Percentiles rank a stretch among this genome's conserved stretches.
Conservation (phyloP, 331 rosid species). For the Quercus lobata region DNA sequence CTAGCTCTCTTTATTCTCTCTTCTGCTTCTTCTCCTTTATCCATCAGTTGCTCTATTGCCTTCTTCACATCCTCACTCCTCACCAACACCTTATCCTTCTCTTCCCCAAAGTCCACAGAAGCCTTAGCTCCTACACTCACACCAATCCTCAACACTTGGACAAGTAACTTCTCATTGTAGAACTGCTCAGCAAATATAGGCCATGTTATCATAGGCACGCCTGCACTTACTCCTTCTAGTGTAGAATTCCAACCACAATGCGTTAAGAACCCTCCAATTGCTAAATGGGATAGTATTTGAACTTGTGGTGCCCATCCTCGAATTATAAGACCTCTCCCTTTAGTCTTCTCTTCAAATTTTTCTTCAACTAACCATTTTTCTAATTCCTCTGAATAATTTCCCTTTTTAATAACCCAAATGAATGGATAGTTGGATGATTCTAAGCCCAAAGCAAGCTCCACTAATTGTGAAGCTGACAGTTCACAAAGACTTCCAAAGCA, state of each 20-base stretch:
- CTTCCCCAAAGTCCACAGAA: conserved; percentile 23
- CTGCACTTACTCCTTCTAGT: conserved; percentile 35
- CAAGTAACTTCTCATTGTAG: conserved; percentile 30
- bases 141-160: conserved; percentile 33
- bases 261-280: conserved; percentile 41
- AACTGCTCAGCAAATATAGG: conserved; percentile 48
- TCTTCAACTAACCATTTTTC: conserved; percentile 31
- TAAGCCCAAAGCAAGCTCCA: conserved; percentile 35
- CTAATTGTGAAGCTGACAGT: conserved; percentile 5
- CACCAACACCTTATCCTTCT: conserved; percentile 21
- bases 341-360: conserved; percentile 30
- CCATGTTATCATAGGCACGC: conserved; percentile 53
- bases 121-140: conserved; percentile 34
- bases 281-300: conserved; percentile 31
- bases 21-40: conserved; percentile 18
- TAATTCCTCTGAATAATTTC: conserved; percentile 16
- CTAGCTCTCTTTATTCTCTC: conserved; percentile 18
- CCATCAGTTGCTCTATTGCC: conserved; percentile 25
- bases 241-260: conserved; percentile 58
- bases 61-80: conserved; percentile 14
- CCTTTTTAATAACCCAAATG: conserved; percentile 23
- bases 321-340: conserved; percentile 26
- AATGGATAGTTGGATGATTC: conserved; percentile 30
- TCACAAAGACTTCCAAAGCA: conserved; percentile 27
- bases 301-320: conserved; percentile 55